These are phyloP conservation scores for Xylaria polymorpha DNA, from an alignment of 2,329 filamentous ascomycete species.

Conservation along the genomic window DNA sequence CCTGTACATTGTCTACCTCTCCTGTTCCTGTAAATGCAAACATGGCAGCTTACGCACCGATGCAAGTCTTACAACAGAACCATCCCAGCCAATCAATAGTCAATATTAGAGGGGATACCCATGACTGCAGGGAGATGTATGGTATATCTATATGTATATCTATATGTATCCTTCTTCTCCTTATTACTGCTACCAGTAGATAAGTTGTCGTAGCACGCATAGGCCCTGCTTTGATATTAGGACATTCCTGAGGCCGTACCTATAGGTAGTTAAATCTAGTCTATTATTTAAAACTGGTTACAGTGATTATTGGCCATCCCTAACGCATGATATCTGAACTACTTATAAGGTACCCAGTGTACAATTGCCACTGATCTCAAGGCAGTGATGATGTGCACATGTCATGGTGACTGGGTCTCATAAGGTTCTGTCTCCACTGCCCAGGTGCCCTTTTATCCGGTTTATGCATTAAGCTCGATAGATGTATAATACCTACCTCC, in stretches of 20 bases:
- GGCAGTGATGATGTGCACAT: no score
- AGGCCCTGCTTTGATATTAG: not conserved
- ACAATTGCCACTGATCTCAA: no score
- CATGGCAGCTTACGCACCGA: not conserved
- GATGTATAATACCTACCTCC: not conserved
- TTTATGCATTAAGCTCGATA: not conserved
- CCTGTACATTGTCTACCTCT: not conserved
- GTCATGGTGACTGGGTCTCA: no score
- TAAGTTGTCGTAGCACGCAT: not conserved
- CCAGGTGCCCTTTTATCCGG: not conserved
- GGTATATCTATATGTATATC: no score
- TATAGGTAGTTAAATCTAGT: not conserved
- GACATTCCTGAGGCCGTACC: not conserved
- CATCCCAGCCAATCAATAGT: not conserved
- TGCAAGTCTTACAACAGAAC: not conserved
- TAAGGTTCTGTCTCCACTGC: not conserved
- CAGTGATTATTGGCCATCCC: not conserved
- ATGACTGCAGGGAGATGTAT: not conserved
- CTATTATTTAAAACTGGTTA: not conserved
- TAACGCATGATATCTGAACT: not conserved
- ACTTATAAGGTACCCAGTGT: no score
- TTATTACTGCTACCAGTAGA: not conserved
- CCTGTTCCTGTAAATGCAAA: not conserved
- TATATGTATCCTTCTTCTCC: no score
- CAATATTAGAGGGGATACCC: not conserved